Percentiles rank a stretch among this genome's conserved stretches.
phyloP scores from a whole-genome alignment of 169 alveolate genomes.

The Plasmodium gonderi region DNA sequence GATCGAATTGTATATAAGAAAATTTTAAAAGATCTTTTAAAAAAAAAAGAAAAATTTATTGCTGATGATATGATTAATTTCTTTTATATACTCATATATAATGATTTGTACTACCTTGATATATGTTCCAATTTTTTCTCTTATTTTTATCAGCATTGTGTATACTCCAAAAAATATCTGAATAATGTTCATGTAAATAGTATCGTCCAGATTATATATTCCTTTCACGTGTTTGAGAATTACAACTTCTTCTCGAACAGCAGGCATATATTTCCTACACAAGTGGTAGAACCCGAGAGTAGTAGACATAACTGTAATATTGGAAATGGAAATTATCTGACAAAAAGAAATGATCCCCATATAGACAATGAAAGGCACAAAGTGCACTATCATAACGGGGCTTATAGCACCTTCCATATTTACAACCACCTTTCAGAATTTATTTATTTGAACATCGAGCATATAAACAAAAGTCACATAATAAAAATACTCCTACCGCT shows the following conservation, averaged over 20 bases:
- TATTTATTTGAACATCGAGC: conserved; percentile 27
- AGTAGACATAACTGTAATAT: not conserved
- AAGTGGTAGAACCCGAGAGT: not conserved
- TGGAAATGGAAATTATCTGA: too few species aligned
- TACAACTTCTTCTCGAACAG: conserved; percentile 16
- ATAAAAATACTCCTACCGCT: conserved; percentile 40
- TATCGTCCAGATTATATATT: conserved; percentile 52
- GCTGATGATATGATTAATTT: conserved; percentile 48
- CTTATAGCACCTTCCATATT: conserved; percentile 42
- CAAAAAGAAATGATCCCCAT: too few species aligned
- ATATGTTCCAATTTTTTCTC: conserved; percentile 50
- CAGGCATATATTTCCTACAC: not conserved
- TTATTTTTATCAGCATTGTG: conserved; percentile 50
- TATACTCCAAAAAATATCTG: conserved; percentile 37
- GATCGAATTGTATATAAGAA: conserved; percentile 67
- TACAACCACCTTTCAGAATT: conserved; percentile 29
- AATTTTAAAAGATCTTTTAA: conserved; percentile 60
- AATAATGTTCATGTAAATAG: conserved; percentile 60
- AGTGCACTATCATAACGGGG: conserved; percentile 24
- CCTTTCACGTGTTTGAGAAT: conserved; percentile 44
- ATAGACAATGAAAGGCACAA: too few species aligned
- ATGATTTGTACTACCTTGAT: conserved; percentile 71
- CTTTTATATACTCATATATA: conserved; percentile 58
- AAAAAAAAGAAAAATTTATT: conserved; percentile 52
- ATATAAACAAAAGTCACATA: conserved; percentile 69